Percentiles rank a stretch among this genome's conserved stretches.
phyloP scores from a whole-genome alignment of 1,284 basidiomycete genomes.

The Ceratobasidium sp. region DNA sequence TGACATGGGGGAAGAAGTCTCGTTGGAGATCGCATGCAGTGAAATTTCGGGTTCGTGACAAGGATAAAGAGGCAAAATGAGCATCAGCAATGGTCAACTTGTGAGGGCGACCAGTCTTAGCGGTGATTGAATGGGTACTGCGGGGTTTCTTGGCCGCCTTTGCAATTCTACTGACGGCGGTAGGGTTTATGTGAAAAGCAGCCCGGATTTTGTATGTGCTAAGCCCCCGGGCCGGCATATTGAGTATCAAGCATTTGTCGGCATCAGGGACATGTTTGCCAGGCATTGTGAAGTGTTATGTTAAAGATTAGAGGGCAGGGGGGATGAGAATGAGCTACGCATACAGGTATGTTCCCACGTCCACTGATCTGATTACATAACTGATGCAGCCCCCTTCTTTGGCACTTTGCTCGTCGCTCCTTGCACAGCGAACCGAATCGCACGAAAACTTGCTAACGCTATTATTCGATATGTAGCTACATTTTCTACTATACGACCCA shows the following conservation, averaged over 20 bases:
- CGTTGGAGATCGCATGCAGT: conserved; percentile 12
- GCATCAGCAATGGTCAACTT: conserved; percentile 8
- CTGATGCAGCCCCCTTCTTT: too few species aligned
- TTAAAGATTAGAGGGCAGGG: too few species aligned
- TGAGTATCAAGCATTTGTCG: neutral
- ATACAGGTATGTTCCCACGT: too few species aligned
- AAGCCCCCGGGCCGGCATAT: conserved; percentile 2
- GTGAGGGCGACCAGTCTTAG: conserved; percentile 4
- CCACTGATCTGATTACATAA: too few species aligned
- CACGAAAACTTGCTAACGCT: too few species aligned
- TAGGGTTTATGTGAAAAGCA: neutral
- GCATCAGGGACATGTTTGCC: conserved; percentile 1
- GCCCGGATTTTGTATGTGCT: conserved; percentile 13
- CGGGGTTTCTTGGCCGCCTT: neutral
- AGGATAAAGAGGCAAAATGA: conserved; percentile 15
- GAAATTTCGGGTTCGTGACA: neutral
- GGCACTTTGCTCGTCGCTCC: too few species aligned
- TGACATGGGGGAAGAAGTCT: conserved; percentile 19
- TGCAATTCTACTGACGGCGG: neutral
- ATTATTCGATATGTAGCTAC: too few species aligned
- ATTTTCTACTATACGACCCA: too few species aligned
- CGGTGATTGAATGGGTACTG: conserved; percentile 8
- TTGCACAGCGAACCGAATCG: too few species aligned
- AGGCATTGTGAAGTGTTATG: neutral
- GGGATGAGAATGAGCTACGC: too few species aligned